phyloP scores from a whole-genome alignment of 1,284 basidiomycete genomes.

The Mixia osmundae region DNA sequence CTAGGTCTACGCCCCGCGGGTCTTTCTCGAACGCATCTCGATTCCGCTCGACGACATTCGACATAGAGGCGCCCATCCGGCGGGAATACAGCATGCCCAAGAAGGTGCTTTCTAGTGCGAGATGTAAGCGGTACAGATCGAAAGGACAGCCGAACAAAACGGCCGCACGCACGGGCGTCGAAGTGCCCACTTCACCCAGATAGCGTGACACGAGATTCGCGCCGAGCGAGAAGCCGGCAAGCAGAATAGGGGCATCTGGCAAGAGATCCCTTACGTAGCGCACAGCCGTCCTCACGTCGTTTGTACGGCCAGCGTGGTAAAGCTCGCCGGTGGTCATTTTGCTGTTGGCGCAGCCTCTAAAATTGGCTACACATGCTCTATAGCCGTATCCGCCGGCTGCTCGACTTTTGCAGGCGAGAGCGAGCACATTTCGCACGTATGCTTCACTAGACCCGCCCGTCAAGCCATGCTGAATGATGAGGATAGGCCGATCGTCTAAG shows the following conservation, averaged over 20 bases:
- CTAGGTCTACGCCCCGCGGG: constrained; percentile 13
- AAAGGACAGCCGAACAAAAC: constrained; percentile 51
- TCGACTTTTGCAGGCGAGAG: constrained; percentile 37
- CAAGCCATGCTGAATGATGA: constrained; percentile 64
- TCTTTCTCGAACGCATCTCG: constrained; percentile 14
- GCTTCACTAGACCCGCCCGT: constrained; percentile 61
- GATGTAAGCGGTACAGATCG: constrained; percentile 16
- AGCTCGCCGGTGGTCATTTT: neutral
- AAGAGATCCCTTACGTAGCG: constrained; percentile 49
- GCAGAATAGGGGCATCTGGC: constrained; percentile 58
- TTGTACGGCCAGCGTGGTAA: constrained; percentile 32
- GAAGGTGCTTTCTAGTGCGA: constrained; percentile 9
- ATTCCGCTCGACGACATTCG: constrained; percentile 39
- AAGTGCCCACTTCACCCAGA: constrained; percentile 59
- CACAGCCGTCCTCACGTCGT: constrained; percentile 60
- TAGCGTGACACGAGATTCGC: constrained; percentile 82
- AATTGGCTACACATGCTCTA: constrained; percentile 69
- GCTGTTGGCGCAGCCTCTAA: constrained; percentile 43
- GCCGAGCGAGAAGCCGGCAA: constrained; percentile 80
- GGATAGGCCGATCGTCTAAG: constrained; percentile 42
- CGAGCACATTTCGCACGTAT: constrained; percentile 58
- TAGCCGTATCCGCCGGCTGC: constrained; percentile 59
- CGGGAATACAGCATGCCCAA: constrained; percentile 10
- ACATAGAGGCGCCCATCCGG: constrained; percentile 17
- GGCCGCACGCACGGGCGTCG: constrained; percentile 47